These are phyloP conservation scores for Dichotomopilus funicola DNA, from an alignment of 2,329 filamentous ascomycete species.

Conservation along the genomic window DNA sequence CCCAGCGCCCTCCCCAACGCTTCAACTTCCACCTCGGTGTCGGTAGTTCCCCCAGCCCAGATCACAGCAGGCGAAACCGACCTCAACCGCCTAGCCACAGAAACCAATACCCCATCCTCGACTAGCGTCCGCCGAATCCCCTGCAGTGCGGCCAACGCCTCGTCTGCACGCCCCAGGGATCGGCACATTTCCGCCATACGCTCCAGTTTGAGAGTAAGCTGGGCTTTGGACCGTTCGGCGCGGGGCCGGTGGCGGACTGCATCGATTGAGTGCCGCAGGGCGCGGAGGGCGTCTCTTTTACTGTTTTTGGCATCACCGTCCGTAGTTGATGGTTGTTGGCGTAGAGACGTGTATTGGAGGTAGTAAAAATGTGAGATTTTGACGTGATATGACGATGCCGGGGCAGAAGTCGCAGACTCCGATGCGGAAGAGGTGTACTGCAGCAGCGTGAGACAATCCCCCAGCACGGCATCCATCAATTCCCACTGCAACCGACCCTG, in stretches of 20 bases:
- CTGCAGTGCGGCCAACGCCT: conserved; percentile 52
- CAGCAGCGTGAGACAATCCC: conserved; percentile 49
- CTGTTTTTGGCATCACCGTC: conserved; percentile 31
- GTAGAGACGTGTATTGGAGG: conserved; percentile 49
- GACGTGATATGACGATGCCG: conserved; percentile 43
- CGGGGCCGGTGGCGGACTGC: conserved; percentile 48
- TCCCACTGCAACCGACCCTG: conserved; percentile 46
- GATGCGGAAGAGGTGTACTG: conserved; percentile 38
- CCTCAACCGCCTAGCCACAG: conserved; percentile 44
- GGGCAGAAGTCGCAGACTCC: conserved; percentile 23
- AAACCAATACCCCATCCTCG: conserved; percentile 49
- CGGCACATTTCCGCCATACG: conserved; percentile 57
- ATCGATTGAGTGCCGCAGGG: conserved; percentile 59
- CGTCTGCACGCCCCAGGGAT: conserved; percentile 44
- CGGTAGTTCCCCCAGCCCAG: conserved; percentile 36
- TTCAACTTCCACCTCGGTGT: conserved; percentile 39
- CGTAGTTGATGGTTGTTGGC: conserved; percentile 37
- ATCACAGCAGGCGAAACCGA: conserved; percentile 44
- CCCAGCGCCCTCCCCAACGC: conserved; percentile 53
- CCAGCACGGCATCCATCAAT: conserved; percentile 48
- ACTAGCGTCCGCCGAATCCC: conserved; percentile 58
- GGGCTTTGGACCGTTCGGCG: conserved; percentile 52
- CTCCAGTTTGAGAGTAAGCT: conserved; percentile 59
- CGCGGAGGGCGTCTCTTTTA: conserved; percentile 37
- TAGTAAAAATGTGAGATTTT: conserved; percentile 70